Evolutionary conservation across 2,329 filamentous ascomycete species (phyloP).

Genomic region (Dichotomopilus funicola): DNA sequence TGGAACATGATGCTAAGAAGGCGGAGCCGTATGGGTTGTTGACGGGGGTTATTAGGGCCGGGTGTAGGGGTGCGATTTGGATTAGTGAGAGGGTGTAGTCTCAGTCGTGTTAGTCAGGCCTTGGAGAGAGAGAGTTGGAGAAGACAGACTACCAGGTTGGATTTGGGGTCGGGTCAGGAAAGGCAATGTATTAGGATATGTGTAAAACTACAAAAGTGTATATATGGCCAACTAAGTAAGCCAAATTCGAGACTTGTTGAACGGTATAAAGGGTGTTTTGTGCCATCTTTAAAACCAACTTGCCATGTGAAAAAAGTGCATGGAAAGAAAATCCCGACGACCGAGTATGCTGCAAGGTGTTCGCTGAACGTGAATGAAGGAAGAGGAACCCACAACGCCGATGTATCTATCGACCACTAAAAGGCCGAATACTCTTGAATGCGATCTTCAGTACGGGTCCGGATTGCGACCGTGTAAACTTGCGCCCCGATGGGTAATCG

Average conservation of each 20-base stretch:
- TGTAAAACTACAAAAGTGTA: conserved; percentile 4
- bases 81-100: conserved; percentile 60
- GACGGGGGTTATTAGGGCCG: conserved; percentile 79
- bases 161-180: not conserved
- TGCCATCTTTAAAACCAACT: too few relatives aligned
- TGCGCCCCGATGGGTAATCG: too few relatives aligned
- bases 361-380: too few relatives aligned
- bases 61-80: conserved; percentile 89
- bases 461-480: too few relatives aligned
- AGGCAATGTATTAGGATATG: not conserved
- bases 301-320: too few relatives aligned
- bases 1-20: conserved; percentile 86
- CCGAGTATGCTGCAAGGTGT: too few relatives aligned
- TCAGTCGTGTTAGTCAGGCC: too few relatives aligned
- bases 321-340: too few relatives aligned
- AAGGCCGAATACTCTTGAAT: too few relatives aligned
- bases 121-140: not conserved
- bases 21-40: conserved; percentile 85
- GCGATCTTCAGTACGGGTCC: too few relatives aligned
- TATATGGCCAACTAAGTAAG: not conserved
- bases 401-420: too few relatives aligned
- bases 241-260: not conserved
- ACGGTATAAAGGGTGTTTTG: not conserved
- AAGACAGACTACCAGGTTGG: not conserved
- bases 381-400: too few relatives aligned